Evolutionary conservation across 1,139 yeast genomes (phyloP), one percentile per base, ranked within the genome.

Genomic region (Pichia sp.): DNA sequence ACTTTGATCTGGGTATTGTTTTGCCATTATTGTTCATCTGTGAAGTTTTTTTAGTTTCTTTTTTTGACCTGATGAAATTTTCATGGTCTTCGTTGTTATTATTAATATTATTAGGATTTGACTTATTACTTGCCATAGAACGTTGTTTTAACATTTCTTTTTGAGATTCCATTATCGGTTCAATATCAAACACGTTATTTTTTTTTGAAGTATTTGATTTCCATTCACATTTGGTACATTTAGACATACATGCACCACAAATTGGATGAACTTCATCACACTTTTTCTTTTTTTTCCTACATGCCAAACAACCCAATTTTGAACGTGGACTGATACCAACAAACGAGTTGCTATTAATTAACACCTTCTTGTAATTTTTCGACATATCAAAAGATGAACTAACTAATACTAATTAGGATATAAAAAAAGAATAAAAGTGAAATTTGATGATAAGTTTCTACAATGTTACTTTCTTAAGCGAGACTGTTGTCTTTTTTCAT

Each of bases 251-350:
- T 13, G 55, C 42, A 2, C 67, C 68, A 50, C 70, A 66, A 4
- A 57, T 53, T 2, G 70, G 70, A 31, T 58, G 61, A 9, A 42
- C 53, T 50, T 66, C 70, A 52, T 65, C 68, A 57, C 70, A 66
- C 46, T 66, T 66, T 50, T 65, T 66, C 56, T 65, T 66, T 55
- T 58, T 58, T 41, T 58, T 54, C 27, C 65, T 51, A 44, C 69
- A 66, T n/a, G 48, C 52, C 5, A 53, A 16, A 46, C 69, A 66
- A 2, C 68, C 69, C 29, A 54, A 48, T 42, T 57, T 65, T 1
- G 69, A 65, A 27, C 67, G 53, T 11, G 66, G 56, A 14, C 64
- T 57, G 0, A 60, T 22, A 0, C 69, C 69, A 7, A 65, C 69
- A 55, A 66, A 65, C 1, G 56, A 52, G 5, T 41, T 51, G 36